Base-by-base conservation (phyloP, 768 basidiomycete genomes). In the Russula lepida region DNA sequence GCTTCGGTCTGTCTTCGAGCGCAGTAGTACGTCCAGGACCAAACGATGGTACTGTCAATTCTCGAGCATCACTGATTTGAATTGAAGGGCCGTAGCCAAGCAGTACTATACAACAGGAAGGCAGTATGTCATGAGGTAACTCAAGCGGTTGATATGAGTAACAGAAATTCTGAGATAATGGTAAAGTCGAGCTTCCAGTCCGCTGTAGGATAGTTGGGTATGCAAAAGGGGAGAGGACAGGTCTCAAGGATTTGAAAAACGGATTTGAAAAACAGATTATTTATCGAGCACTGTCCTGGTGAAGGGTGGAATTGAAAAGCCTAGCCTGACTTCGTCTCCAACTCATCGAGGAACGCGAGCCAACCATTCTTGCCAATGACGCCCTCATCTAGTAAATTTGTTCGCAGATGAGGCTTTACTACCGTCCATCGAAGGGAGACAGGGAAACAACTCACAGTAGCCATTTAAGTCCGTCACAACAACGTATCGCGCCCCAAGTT, bases 351-450 rank as follows among this genome's bases (percentile, higher is more conserved):
- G 74, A 95, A 95, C 7, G 82, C 86, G 28, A 98, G 81, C 93
- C 94, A 99, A 0, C 82, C 83, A 74, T 95, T 95, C 79, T 98
- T 98, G 71, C 93, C 88, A 58, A 99, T 89, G 11, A 95, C 79
- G 8, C 97, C 97, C 68, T 89, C 84, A 69, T 94, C 91, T 92
- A 68, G 11, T 17, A 54, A 23, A 13, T 56, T 56, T 33, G 12
- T 51, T 43, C n/a, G 13, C 32, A 15, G 35, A 37, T 37, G 5
- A 64, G 33, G 15, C 44, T 15, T 23, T 12, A 43, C 6, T 28
- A 44, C 28, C 32, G 30, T 23, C 51, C 32, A 53, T 13, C 3
- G 19, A 53, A 7, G 9, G 25, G 4, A 25, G 46, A 27, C 44
- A 19, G 19, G 19, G 52, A 21, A 8, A 28, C 39, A 54, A 72